Evolutionary conservation across 495 filamentous ascomycete species (phyloP).

Genomic region (Aspergillus olivimuriae): DNA sequence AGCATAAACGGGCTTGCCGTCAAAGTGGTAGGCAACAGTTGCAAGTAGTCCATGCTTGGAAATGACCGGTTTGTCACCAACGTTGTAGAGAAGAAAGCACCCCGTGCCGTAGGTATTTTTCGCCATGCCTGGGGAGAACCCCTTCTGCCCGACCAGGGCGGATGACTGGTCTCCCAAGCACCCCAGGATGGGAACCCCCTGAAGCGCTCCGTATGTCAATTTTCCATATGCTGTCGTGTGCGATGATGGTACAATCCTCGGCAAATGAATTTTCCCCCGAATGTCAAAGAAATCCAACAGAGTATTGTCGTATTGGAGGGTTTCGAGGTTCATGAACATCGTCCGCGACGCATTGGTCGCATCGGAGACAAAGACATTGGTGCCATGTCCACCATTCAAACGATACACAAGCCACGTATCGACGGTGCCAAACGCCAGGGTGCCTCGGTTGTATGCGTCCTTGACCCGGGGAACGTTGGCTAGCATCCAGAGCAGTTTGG

Average conservation of each 20-base stretch:
- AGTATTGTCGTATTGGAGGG: constrained; percentile 74
- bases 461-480: constrained; percentile 65
- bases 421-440: constrained; percentile 83
- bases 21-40: constrained; percentile 76
- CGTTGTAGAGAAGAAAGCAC: constrained; percentile 92
- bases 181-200: constrained; percentile 70
- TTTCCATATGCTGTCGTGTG: constrained; percentile 65
- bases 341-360: constrained; percentile 89
- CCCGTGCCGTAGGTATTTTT: constrained; percentile 98
- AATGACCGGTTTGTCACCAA: constrained; percentile 81
- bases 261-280: constrained; percentile 63
- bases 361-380: constrained; percentile 77
- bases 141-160: constrained; percentile 87
- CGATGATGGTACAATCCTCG: constrained; percentile 82
- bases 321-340: constrained; percentile 92
- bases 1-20: constrained; percentile 74
- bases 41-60: constrained; percentile 86
- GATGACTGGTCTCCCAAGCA: constrained; percentile 92
- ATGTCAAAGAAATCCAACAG: constrained; percentile 81
- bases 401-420: constrained; percentile 90
- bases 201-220: constrained; percentile 57
- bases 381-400: constrained; percentile 70
- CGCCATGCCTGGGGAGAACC: constrained; percentile 78
- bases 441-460: constrained; percentile 70
- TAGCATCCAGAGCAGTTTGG: constrained; percentile 86